Conservation (phyloP, 305 asterid genomes). For the Solanum aculeatissimum region DNA sequence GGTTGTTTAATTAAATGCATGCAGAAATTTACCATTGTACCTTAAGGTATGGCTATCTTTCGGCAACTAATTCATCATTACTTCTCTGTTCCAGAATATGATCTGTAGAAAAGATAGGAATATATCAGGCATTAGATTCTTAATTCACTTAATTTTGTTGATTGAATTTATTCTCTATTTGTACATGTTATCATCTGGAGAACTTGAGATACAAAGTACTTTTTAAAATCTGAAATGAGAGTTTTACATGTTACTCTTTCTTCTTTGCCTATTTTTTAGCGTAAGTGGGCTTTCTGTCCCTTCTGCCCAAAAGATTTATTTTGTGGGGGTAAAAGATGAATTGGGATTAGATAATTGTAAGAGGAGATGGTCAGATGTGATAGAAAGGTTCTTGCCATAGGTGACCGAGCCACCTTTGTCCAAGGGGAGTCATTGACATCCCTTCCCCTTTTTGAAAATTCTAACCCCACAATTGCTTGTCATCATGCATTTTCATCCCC, state of each 20-base stretch:
- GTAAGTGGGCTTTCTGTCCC: not conserved
- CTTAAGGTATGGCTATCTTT: not conserved
- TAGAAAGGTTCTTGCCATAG: not conserved
- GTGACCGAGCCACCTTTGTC: not conserved
- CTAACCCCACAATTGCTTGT: not conserved
- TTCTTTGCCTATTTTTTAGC: not conserved
- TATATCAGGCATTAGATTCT: not conserved
- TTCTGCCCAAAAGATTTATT: not conserved
- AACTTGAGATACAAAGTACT: not conserved
- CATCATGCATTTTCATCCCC: not conserved
- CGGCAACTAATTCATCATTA: not conserved
- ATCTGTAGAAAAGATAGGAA: no score
- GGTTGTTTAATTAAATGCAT: not conserved
- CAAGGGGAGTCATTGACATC: not conserved
- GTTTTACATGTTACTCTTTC: not conserved
- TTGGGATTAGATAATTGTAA: not conserved
- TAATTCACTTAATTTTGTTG: not conserved
- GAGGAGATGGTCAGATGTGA: not conserved
- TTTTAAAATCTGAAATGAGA: not conserved
- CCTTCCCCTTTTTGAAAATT: not conserved
- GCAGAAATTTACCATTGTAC: not conserved
- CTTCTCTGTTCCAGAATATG: not conserved
- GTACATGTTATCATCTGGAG: not conserved
- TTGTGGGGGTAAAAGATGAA: not conserved
- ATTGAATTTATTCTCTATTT: not conserved